phyloP scores from a whole-genome alignment of 2,329 filamentous ascomycete genomes.

The Cladophialophora chaetospira region DNA sequence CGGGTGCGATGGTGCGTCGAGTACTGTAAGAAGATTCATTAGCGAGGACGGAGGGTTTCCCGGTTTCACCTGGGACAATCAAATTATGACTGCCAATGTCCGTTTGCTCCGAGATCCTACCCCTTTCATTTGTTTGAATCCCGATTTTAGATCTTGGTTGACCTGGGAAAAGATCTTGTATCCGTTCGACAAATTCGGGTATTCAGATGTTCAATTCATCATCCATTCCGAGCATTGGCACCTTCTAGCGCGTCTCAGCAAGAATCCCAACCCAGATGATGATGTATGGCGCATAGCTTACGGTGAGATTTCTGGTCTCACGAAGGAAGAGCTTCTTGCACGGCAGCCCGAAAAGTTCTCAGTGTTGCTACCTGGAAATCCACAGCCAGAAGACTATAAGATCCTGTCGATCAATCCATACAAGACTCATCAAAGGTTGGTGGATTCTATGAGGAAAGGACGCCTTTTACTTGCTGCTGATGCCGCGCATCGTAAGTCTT shows the following conservation, averaged over 20 bases:
- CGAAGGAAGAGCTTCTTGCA: constrained; percentile 54
- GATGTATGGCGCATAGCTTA: constrained; percentile 67
- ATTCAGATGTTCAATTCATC: constrained; percentile 51
- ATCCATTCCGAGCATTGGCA: constrained; percentile 63
- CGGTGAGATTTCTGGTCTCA: constrained; percentile 58
- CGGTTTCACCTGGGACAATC: constrained; percentile 29
- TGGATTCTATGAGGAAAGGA: constrained; percentile 59
- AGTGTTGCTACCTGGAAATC: constrained; percentile 61
- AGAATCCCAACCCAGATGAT: constrained; percentile 55
- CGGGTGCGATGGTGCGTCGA: constrained; percentile 42
- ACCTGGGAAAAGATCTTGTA: constrained; percentile 57
- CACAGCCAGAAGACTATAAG: constrained; percentile 60
- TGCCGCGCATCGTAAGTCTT: constrained; percentile 53
- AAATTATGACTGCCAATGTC: constrained; percentile 33
- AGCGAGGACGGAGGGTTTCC: constrained; percentile 25
- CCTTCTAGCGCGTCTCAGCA: constrained; percentile 56
- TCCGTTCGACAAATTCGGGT: constrained; percentile 55
- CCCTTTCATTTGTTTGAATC: not conserved
- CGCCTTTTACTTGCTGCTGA: constrained; percentile 61
- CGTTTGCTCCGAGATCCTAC: not conserved
- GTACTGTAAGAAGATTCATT: constrained; percentile 20
- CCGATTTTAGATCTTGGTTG: not conserved
- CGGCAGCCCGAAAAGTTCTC: constrained; percentile 60
- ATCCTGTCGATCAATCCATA: constrained; percentile 62
- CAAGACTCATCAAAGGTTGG: constrained; percentile 63